Evolutionary conservation across 257 asterid genomes (phyloP), one percentile per base, ranked within the genome.

Genomic region (Linaria vulgaris): DNA sequence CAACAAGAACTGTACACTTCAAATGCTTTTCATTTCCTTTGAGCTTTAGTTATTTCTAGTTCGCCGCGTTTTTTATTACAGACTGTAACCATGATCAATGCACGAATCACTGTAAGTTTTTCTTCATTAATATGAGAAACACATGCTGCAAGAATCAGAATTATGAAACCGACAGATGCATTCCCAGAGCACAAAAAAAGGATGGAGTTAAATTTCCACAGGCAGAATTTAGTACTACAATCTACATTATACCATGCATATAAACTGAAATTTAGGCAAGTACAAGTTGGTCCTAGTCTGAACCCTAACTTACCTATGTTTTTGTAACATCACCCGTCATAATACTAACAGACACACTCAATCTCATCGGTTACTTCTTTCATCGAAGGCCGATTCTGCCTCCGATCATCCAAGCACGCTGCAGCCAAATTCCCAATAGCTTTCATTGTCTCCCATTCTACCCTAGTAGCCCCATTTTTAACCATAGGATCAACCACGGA

Each of bases 341-440:
- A 65, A 83, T 79, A 66, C 77, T 84, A 15, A 80, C 72, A 37
- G n/a, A 85, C 70, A 56, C 81, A 83, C 34, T 77, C 88, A 52
- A 85, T 79, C 76, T 85, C 94, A 57, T 83, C 94, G 0, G 86
- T 76, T 20, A 85, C 94, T 69, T 85, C 90, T 64, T 80, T 85
- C 94, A 85, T 85, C 0, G 88, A 82, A 44, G 88, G 90, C 45
- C 86, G 78, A 72, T 84, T 80, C 59, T 76, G 90, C 74, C 84
- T 61, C 23, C 83, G 70, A 4, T 83, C 87, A 51, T 85, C 88
- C 70, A 80, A 67, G 56, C 94, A 79, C 11, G 83, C 86, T 0
- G 74, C 70, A 0, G 86, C 88, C 68, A 85, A 68, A 59, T 80
- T 75, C 30, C 85, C 94, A 5, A 85, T 16, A 0, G 94, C 94